Conservation (phyloP, 208 protist genomes). For the Trypanosoma melophagium region DNA sequence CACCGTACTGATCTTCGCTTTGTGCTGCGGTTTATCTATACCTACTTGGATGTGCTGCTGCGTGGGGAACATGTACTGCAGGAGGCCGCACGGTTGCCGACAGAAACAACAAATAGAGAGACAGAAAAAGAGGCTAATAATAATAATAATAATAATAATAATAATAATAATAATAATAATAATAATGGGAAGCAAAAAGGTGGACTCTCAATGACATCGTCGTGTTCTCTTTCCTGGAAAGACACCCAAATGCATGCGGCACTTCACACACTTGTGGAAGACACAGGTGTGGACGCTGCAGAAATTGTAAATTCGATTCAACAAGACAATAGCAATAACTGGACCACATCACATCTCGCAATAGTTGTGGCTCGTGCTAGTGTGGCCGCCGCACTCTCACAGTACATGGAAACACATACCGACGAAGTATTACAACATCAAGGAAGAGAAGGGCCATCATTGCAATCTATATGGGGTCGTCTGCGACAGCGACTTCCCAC, state of each 20-base stretch:
- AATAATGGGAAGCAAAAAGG: background rate
- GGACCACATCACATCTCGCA: conserved; percentile 9
- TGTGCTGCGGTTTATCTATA: conserved; percentile 52
- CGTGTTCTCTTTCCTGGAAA: background rate
- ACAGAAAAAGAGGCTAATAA: too few relatives aligned
- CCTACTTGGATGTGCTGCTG: conserved; percentile 43
- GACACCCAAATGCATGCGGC: background rate
- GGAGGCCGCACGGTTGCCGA: conserved; percentile 9
- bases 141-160: background rate
- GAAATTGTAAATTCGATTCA: background rate
- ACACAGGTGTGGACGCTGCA: background rate
- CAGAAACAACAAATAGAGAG: too few relatives aligned
- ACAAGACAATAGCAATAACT: background rate
- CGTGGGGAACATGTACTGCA: conserved; percentile 32
- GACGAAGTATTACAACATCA: too few relatives aligned
- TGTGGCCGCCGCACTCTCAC: conserved; percentile 4
- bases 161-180: conserved; percentile 2
- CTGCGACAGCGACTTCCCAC: conserved; percentile 52
- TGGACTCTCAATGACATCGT: background rate
- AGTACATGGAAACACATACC: background rate
- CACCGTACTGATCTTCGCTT: conserved; percentile 52
- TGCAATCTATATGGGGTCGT: conserved; percentile 46
- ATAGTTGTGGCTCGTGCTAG: background rate
- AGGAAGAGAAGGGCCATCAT: background rate
- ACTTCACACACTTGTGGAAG: conserved; percentile 8